phyloP scores from a whole-genome alignment of 2,329 filamentous ascomycete genomes.

The Scortechinia acanthostroma region DNA sequence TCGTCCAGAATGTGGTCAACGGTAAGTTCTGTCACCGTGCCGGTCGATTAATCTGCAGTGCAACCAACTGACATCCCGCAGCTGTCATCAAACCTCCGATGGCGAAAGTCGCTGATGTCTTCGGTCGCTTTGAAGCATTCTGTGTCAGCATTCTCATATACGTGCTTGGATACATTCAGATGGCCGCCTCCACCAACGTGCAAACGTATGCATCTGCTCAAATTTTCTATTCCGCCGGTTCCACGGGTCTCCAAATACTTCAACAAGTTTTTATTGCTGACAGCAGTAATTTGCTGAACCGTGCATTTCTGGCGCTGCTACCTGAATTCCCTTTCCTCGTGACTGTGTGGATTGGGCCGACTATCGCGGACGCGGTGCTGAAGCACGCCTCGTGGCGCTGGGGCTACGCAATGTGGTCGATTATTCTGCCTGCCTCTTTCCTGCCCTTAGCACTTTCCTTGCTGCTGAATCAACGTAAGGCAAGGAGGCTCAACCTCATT shows the following conservation, averaged over 20 bases:
- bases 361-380: conserved; percentile 38
- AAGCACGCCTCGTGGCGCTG: conserved; percentile 44
- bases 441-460: conserved; percentile 43
- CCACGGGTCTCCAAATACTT: conserved; percentile 48
- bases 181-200: conserved; percentile 44
- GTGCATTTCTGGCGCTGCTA: conserved; percentile 48
- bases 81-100: conserved; percentile 53
- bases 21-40: conserved; percentile 24
- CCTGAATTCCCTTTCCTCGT: conserved; percentile 52
- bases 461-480: conserved; percentile 39
- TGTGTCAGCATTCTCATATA: conserved; percentile 42
- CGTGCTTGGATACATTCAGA: conserved; percentile 46
- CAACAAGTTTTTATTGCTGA: conserved; percentile 62
- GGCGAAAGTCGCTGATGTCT: conserved; percentile 54
- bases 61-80: conserved; percentile 8
- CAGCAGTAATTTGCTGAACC: conserved; percentile 49
- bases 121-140: conserved; percentile 54
- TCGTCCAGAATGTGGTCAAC: conserved; percentile 58
- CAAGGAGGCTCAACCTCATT: conserved; percentile 35
- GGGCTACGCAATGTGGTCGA: conserved; percentile 56
- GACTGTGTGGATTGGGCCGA: conserved; percentile 52
- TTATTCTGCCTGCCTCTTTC: conserved; percentile 48
- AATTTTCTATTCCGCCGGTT: conserved; percentile 54
- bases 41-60: background rate
- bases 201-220: conserved; percentile 43